Conservation (phyloP, 371 early-diverging fungal genomes). For the Mortierella polycephala region DNA sequence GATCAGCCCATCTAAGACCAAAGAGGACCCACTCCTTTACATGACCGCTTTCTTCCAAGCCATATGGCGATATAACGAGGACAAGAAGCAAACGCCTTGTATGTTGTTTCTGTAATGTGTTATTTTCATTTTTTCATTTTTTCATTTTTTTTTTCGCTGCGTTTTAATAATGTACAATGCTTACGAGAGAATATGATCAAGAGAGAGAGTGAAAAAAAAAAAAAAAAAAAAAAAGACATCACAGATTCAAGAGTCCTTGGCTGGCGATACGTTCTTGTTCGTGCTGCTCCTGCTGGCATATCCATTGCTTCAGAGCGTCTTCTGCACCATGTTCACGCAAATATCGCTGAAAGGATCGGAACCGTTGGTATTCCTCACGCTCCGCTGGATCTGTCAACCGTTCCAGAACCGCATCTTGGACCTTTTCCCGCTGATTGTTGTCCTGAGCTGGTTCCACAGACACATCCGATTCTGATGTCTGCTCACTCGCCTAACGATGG, state of each 20-base stretch:
- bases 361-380: conserved; percentile 44
- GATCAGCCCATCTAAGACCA: conserved; percentile 18
- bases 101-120: too few relatives aligned
- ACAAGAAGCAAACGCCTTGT: too few relatives aligned
- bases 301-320: conserved; percentile 31
- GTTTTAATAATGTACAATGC: neutral
- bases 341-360: conserved; percentile 37
- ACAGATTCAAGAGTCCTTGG: conserved; percentile 24
- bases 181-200: neutral
- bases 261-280: conserved; percentile 33
- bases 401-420: conserved; percentile 31
- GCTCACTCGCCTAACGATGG: conserved; percentile 12
- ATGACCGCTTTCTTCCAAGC: too few relatives aligned
- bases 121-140: too few relatives aligned
- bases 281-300: conserved; percentile 19
- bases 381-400: conserved; percentile 26
- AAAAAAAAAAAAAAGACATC: neutral
- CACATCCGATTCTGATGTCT: neutral
- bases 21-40: too few relatives aligned
- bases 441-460: neutral
- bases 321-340: conserved; percentile 25
- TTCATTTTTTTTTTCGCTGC: neutral
- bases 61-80: too few relatives aligned
- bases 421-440: neutral
- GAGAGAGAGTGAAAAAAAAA: neutral